A percentile compares a stretch with the other conserved stretches of the same genome.
Evolutionary conservation across 2,329 filamentous ascomycete species (phyloP).

Genomic region (Delphinella strobiligena): DNA sequence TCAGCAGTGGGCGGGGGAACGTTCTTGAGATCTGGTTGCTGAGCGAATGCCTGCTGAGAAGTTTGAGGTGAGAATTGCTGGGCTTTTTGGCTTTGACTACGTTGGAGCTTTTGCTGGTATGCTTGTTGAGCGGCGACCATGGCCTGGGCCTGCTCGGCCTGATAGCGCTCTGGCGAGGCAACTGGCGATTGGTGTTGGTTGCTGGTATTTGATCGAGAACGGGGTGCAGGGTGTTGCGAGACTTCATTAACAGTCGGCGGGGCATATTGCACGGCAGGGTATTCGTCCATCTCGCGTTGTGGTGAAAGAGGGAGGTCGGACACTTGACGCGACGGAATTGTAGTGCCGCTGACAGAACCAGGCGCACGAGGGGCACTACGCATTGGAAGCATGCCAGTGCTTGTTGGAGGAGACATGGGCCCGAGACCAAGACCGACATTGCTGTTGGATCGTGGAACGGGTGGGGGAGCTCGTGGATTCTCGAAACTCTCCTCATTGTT

Average conservation of each 20-base stretch:
- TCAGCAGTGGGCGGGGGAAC: slow-evolving; percentile 35
- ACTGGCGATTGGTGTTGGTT: slow-evolving; percentile 32
- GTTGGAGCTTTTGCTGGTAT: slow-evolving; percentile 53
- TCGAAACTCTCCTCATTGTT: slow-evolving; percentile 92
- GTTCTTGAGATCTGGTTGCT: slow-evolving; percentile 29
- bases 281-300: slow-evolving; percentile 27
- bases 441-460: slow-evolving; percentile 51
- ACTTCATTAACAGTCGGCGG: slow-evolving; percentile 28
- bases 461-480: slow-evolving; percentile 86
- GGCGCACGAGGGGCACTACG: slow-evolving; percentile 86
- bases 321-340: slow-evolving; percentile 56
- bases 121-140: slow-evolving; percentile 69
- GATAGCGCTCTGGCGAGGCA: slow-evolving; percentile 33
- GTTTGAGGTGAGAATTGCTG: slow-evolving; percentile 14
- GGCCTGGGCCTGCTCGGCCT: slow-evolving; percentile 75
- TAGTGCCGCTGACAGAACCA: no score
- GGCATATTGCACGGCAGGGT: slow-evolving; percentile 29
- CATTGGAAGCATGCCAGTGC: slow-evolving; percentile 50
- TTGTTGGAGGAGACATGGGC: slow-evolving; percentile 29
- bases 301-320: slow-evolving; percentile 24
- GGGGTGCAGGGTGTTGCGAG: slow-evolving; percentile 5
- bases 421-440: slow-evolving; percentile 20
- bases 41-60: slow-evolving; percentile 33
- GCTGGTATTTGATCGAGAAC: slow-evolving; percentile 10
- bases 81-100: slow-evolving; percentile 58